A percentile compares a stretch with the other conserved stretches of the same genome.
Conservation (phyloP, 805 yeast genomes). For the Suhomyces sp. region DNA sequence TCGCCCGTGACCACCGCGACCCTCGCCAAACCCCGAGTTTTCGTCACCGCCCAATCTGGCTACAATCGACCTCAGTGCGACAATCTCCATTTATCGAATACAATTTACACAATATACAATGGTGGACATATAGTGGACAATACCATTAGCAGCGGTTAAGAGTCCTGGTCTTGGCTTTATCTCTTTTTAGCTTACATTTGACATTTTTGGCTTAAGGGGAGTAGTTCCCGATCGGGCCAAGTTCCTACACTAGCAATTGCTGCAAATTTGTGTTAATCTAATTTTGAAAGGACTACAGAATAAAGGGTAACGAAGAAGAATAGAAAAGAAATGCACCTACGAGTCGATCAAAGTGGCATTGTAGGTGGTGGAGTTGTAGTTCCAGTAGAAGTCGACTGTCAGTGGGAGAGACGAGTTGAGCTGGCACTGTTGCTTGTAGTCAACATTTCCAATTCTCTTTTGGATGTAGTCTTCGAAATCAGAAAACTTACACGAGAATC, state of each 20-base stretch:
- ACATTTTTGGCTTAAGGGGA: not conserved
- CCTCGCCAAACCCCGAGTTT: not conserved
- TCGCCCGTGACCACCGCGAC: not conserved
- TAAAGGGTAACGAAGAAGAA: not conserved
- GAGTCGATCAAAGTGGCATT: constrained; percentile 11
- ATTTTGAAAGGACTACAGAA: not conserved
- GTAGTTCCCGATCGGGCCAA: not conserved
- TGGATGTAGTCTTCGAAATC: constrained; percentile 30
- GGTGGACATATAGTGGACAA: not conserved
- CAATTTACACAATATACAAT: not conserved
- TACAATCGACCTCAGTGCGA: not conserved
- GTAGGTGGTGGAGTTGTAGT: constrained; percentile 24
- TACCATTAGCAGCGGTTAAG: not conserved
- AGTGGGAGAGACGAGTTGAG: constrained; percentile 20
- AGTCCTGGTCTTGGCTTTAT: not conserved
- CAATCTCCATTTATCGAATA: not conserved
- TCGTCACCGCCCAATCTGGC: not conserved
- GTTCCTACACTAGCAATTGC: not conserved
- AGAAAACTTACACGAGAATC: constrained; percentile 39
- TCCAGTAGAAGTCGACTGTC: constrained; percentile 41
- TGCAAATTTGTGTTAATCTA: not conserved
- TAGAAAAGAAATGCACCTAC: not conserved
- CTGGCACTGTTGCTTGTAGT: constrained; percentile 28
- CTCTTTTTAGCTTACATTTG: not conserved
- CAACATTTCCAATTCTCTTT: constrained; percentile 24